Evolutionary conservation across 1,284 basidiomycete species (phyloP).

Genomic region (Abortiporus biennis): DNA sequence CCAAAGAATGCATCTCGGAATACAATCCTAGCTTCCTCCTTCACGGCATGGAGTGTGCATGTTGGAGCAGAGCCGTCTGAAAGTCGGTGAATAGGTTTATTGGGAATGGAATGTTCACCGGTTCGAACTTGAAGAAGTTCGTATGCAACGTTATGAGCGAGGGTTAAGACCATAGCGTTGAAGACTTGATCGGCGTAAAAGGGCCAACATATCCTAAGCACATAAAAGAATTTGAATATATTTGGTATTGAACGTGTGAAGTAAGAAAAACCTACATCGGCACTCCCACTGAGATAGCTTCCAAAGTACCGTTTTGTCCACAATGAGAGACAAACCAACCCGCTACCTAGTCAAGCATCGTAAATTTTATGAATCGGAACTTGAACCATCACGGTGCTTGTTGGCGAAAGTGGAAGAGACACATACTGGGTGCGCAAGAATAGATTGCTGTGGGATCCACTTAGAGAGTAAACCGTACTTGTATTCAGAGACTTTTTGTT

Average conservation of each 20-base stretch:
- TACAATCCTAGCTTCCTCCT: slow-evolving; percentile 6
- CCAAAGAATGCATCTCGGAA: slow-evolving; percentile 8
- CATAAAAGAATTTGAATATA: not conserved
- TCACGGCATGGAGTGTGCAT: slow-evolving; percentile 12
- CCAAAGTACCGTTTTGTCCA: slow-evolving; percentile 12
- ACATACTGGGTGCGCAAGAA: slow-evolving; percentile 2
- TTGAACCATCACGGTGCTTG: no score
- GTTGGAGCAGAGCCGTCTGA: slow-evolving; percentile 9
- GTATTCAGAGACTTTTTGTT: no score
- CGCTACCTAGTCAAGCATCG: slow-evolving; percentile 1
- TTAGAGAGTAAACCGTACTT: not conserved
- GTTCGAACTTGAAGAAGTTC: slow-evolving; percentile 21
- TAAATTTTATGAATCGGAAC: not conserved
- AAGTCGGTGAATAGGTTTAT: slow-evolving; percentile 15
- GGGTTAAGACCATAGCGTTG: slow-evolving; percentile 11
- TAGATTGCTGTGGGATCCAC: slow-evolving; percentile 3
- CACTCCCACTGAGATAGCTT: slow-evolving; percentile 11
- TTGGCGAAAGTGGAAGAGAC: not conserved
- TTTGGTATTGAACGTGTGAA: not conserved
- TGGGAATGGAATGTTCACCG: no score
- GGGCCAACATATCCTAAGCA: slow-evolving; percentile 9
- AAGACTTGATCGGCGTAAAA: slow-evolving; percentile 15
- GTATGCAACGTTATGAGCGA: slow-evolving; percentile 17
- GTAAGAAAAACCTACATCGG: slow-evolving; percentile 10
- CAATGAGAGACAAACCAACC: slow-evolving; percentile 15